Evolutionary conservation across 768 basidiomycete species (phyloP), one percentile per base, ranked within the genome.

Genomic region (Lentinula sp.): DNA sequence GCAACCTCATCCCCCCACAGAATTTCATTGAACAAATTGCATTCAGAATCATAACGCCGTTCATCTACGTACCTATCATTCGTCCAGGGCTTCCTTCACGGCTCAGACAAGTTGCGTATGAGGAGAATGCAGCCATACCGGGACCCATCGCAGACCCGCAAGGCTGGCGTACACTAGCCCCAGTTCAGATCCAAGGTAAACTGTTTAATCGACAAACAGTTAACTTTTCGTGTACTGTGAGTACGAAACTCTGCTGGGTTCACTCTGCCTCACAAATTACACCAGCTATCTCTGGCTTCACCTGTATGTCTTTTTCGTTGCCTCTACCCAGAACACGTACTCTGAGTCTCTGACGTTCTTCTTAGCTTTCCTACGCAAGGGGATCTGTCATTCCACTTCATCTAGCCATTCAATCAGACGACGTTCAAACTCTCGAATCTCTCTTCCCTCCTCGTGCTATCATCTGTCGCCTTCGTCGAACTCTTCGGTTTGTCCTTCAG

Each of bases 61-160:
- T 77, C 46, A 67, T 62, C 28, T 77, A 75, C 65, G 61, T 70
- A n/a, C 74, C 75, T 7, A 39, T 67, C 6, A 72, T 69, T 5
- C 61, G 69, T 20, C 71, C 77, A 9, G 74, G 71, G 5, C 67
- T 72, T 16, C 74, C 76, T n/a, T 78, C 77, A 20, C 43, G 64
- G 15, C 61, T 76, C 48, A 70, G 77, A 36, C 68, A 69, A 55
- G 20, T 75, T 45, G 74, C 76, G 5, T 76, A 77, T 60, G 58
- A 67, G 6, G 71, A 76, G 35, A 68, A 67, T 9, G 72, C 60
- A 20, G 65, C 67, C 6, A 60, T 78, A 35, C 48, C 70, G 10
- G 73, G 75, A 3, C 78, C 77, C 7, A 68, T 69, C 7, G 74
- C 64, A 4, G 77, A 80, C 63, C 74, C 74, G 1, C 64, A 66